A percentile compares a stretch with the other conserved stretches of the same genome.
Conservation (phyloP, 2,329 filamentous ascomycete species). For the Microthyrium microscopicum region DNA sequence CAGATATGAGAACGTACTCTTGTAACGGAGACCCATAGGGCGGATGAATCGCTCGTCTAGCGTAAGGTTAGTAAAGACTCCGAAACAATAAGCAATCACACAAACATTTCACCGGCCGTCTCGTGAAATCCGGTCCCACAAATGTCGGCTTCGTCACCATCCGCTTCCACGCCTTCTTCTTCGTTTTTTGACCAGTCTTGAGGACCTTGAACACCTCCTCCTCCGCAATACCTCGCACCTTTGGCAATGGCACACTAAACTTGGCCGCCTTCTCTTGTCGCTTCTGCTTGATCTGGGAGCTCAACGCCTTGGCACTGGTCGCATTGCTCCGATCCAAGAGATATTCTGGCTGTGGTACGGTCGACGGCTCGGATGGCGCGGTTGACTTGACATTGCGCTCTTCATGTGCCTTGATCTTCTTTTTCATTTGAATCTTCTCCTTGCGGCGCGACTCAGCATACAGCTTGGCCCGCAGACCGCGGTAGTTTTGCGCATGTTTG, state of each 20-base stretch:
- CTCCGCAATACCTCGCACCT: slow-evolving; percentile 83
- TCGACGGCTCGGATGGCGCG: slow-evolving; percentile 59
- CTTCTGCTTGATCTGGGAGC: slow-evolving; percentile 88
- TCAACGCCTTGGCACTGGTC: slow-evolving; percentile 57
- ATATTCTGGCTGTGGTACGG: slow-evolving; percentile 76
- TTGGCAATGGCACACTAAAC: slow-evolving; percentile 81
- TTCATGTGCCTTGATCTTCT: slow-evolving; percentile 68
- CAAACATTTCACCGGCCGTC: slow-evolving; percentile 69
- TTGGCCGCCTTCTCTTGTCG: slow-evolving; percentile 82
- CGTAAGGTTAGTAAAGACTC: slow-evolving; percentile 16
- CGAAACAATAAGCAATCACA: slow-evolving; percentile 24
- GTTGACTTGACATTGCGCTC: slow-evolving; percentile 86
- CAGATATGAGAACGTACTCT: no score
- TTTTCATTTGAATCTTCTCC: slow-evolving; percentile 51
- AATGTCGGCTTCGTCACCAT: slow-evolving; percentile 75
- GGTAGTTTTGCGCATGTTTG: slow-evolving; percentile 82
- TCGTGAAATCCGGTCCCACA: slow-evolving; percentile 78
- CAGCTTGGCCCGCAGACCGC: slow-evolving; percentile 81
- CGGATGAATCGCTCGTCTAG: slow-evolving; percentile 54
- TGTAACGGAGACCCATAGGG: slow-evolving; percentile 60
- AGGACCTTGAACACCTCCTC: slow-evolving; percentile 98
- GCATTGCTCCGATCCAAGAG: slow-evolving; percentile 68
- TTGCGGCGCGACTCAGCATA: slow-evolving; percentile 85
- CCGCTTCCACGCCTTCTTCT: slow-evolving; percentile 62
- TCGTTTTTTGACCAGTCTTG: slow-evolving; percentile 87